Conservation (phyloP, 768 basidiomycete genomes). For the Boletus subparvulus region DNA sequence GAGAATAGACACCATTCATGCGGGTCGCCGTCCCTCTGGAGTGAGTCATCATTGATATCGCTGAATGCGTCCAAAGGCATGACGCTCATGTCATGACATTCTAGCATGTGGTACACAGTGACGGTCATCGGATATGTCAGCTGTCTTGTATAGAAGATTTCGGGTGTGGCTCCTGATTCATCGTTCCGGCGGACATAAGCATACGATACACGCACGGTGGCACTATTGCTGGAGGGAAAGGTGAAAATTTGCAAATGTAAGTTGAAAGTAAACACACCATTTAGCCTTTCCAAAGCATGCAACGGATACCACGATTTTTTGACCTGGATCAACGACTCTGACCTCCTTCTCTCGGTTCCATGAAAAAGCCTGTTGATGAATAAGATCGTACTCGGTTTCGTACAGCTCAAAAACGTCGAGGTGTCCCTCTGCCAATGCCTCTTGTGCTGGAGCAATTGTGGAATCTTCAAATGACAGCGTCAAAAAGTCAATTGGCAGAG, state of each 20-base stretch:
- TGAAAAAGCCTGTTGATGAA: slow-evolving; percentile 75
- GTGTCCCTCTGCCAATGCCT: slow-evolving; percentile 75
- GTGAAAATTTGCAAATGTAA: background rate
- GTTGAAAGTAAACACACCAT: slow-evolving; percentile 61
- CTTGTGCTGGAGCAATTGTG: slow-evolving; percentile 73
- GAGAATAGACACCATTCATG: slow-evolving; percentile 84
- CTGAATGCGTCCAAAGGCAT: slow-evolving; percentile 50
- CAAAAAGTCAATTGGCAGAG: slow-evolving; percentile 80
- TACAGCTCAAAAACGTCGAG: slow-evolving; percentile 83
- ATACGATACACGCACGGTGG: slow-evolving; percentile 82
- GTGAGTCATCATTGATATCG: slow-evolving; percentile 20
- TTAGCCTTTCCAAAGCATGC: slow-evolving; percentile 86
- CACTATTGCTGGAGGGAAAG: slow-evolving; percentile 58
- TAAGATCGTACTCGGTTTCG: slow-evolving; percentile 83
- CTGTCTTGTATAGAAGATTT: slow-evolving; percentile 82
- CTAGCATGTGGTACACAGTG: slow-evolving; percentile 94
- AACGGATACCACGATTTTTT: slow-evolving; percentile 65
- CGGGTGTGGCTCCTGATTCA: slow-evolving; percentile 33
- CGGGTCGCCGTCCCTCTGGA: slow-evolving; percentile 47
- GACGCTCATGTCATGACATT: slow-evolving; percentile 81
- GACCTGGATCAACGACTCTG: slow-evolving; percentile 62
- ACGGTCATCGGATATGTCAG: slow-evolving; percentile 86
- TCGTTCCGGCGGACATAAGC: slow-evolving; percentile 56
- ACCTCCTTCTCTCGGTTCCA: slow-evolving; percentile 54
- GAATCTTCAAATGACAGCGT: slow-evolving; percentile 90